phyloP scores from a whole-genome alignment of 2,329 filamentous ascomycete species.

The Trichoderma cornu-damae region DNA sequence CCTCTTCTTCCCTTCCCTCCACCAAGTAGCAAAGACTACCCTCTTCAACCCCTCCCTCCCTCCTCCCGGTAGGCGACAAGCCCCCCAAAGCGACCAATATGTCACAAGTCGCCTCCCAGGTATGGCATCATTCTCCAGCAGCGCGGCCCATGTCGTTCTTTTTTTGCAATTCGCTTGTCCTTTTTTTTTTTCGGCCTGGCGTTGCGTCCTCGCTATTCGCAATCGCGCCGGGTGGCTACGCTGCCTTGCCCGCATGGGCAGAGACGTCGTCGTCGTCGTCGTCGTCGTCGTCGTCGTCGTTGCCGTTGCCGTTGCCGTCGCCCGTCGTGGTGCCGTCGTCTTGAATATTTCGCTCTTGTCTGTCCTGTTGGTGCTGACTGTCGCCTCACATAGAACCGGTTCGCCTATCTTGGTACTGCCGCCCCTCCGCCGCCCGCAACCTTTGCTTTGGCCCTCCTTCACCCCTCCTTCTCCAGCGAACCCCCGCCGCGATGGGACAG shows the following conservation, averaged over 20 bases:
- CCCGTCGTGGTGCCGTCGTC: not conserved
- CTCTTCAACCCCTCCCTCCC: conserved; percentile 32
- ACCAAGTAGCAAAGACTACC: conserved; percentile 30
- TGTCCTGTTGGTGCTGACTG: conserved; percentile 10
- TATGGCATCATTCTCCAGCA: conserved; percentile 26
- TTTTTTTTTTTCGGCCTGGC: too few relatives aligned
- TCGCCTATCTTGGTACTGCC: conserved; percentile 90
- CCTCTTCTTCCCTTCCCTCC: conserved; percentile 26
- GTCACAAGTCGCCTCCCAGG: conserved; percentile 56
- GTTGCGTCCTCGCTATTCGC: not conserved
- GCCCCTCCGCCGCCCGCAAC: conserved; percentile 24
- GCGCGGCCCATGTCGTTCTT: not conserved
- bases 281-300: not conserved
- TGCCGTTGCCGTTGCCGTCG: not conserved
- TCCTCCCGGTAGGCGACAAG: conserved; percentile 46
- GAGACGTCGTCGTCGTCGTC: not conserved
- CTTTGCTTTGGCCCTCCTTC: conserved; percentile 13
- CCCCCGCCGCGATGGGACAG: conserved; percentile 19
- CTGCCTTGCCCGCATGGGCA: not conserved
- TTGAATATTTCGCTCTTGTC: not conserved
- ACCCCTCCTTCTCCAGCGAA: conserved; percentile 22
- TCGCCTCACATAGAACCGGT: conserved; percentile 69
- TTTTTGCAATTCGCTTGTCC: conserved; percentile 11
- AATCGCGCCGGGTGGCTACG: not conserved
- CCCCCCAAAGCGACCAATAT: conserved; percentile 49